Evolutionary conservation across 1,139 yeast species (phyloP), one percentile per base, ranked within the genome.

Genomic region (Suhomyces taliae): DNA sequence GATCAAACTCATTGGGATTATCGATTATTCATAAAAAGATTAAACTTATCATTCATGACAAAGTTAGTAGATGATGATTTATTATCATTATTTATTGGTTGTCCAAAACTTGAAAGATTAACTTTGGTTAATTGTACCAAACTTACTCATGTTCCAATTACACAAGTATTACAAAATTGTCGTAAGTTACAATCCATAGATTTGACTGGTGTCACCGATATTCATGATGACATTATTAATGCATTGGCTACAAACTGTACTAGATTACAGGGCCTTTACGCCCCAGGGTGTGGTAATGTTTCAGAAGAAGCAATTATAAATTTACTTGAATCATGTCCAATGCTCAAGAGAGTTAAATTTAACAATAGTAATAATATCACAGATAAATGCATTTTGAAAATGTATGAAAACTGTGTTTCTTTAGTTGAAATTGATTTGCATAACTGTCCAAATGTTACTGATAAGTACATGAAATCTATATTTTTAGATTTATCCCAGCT

Each of bases 351-450:
- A 57, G 82, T 93, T 48, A 90, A 90, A 59, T 78, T 93, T 45
- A 85, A 90, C 52, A 87, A 87, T 48, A 87, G 91, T 60, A 72
- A 69, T 36, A 75, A 78, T 48, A 78, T 93, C 50, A 81, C 85
- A 38, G 95, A 89, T 65, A 79, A 67, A n/a, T 76, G 88, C 15
- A 74, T 91, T n/a, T 58, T 70, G 40, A 75, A 76, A 27, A 73
- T 93, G 67, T 85, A 88, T 46, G 71, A 72, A 14, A 79, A 79
- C 60, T 91, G 98, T 64, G 86, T 85, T 39, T 76, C 85, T 44
- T 72, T 93, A 46, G 96, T 91, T 31, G 99, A 93, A 67, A 85
- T 93, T 44, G 98, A 93, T 67, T 75, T 93, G 46, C 93, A 90
- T 54, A 85, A 85, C 40, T 88, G 96, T 65, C 81, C 85, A n/a